Percentiles rank a stretch among this genome's conserved stretches.
These are phyloP conservation scores for Ochetophila trinervis DNA, from an alignment of 306 rosid genomes.

Conservation along the genomic window DNA sequence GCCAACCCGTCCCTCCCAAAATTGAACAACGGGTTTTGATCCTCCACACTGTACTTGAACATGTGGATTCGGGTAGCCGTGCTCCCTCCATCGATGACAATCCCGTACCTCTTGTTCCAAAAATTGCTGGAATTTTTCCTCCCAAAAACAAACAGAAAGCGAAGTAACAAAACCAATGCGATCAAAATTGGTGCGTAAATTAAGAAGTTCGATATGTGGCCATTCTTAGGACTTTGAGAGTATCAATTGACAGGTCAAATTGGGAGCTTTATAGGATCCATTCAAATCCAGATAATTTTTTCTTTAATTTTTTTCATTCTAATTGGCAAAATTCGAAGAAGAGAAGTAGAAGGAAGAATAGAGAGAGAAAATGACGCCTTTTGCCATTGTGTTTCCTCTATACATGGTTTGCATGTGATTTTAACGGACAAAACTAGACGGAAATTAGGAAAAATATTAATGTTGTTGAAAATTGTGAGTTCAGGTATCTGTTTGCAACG, in stretches of 20 bases:
- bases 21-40: slow-evolving; percentile 33
- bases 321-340: too few species aligned
- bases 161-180: slow-evolving; percentile 34
- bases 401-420: too few species aligned
- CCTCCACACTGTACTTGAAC: slow-evolving; percentile 35
- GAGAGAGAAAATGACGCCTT: too few species aligned
- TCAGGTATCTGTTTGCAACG: too few species aligned
- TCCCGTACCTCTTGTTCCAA: slow-evolving; percentile 40
- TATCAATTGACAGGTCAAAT: slow-evolving; percentile 50
- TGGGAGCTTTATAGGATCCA: slow-evolving; percentile 75
- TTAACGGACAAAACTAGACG: too few species aligned
- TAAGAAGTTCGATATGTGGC: slow-evolving; percentile 23
- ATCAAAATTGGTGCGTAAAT: slow-evolving; percentile 26
- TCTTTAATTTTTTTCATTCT: too few species aligned
- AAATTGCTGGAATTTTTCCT: slow-evolving; percentile 1
- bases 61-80: slow-evolving; percentile 86
- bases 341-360: too few species aligned
- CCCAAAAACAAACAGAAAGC: slow-evolving; percentile 22
- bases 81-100: slow-evolving; percentile 86
- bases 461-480: too few species aligned
- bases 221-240: slow-evolving; percentile 40
- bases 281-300: too few species aligned
- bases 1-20: slow-evolving; percentile 50
- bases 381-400: too few species aligned
- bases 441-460: too few species aligned